phyloP scores from a whole-genome alignment of 1,284 basidiomycete genomes.

The Cryptococcus maquisensis region DNA sequence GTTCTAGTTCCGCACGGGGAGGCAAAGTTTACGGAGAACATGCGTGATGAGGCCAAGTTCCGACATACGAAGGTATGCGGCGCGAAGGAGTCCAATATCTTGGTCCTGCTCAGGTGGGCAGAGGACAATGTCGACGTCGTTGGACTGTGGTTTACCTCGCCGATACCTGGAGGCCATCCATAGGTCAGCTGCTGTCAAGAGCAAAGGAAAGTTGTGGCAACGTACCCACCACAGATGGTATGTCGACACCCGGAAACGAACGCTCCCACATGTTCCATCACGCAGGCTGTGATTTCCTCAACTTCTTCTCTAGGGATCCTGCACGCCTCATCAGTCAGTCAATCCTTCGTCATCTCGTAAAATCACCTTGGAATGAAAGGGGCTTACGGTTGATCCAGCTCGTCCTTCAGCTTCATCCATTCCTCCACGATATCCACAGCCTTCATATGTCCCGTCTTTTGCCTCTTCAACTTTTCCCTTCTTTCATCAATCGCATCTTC shows the following conservation, averaged over 20 bases:
- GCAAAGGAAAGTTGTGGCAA: background rate
- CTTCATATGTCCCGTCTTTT: slow-evolving; percentile 41
- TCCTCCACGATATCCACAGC: slow-evolving; percentile 43
- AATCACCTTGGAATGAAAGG: background rate
- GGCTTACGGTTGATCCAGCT: slow-evolving; percentile 39
- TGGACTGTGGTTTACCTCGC: slow-evolving; percentile 42
- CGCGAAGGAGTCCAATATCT: slow-evolving; percentile 32
- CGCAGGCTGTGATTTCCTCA: slow-evolving; percentile 36
- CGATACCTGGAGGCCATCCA: slow-evolving; percentile 38
- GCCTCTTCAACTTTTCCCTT: slow-evolving; percentile 32
- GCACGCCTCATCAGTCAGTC: background rate
- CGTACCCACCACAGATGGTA: slow-evolving; percentile 44
- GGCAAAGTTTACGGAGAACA: slow-evolving; percentile 38
- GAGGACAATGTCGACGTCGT: slow-evolving; percentile 47
- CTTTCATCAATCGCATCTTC: slow-evolving; percentile 16
- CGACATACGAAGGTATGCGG: slow-evolving; percentile 32
- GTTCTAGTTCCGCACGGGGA: background rate
- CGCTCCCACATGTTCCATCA: slow-evolving; percentile 38
- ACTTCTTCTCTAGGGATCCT: slow-evolving; percentile 46
- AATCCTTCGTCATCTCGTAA: background rate
- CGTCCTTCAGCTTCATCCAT: slow-evolving; percentile 41
- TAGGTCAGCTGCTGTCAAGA: background rate
- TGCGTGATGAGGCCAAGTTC: slow-evolving; percentile 43
- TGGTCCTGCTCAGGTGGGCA: slow-evolving; percentile 34
- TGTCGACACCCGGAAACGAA: slow-evolving; percentile 38